phyloP scores from a whole-genome alignment of 1,284 basidiomycete genomes.

The Sanguinoderma infundibulare region DNA sequence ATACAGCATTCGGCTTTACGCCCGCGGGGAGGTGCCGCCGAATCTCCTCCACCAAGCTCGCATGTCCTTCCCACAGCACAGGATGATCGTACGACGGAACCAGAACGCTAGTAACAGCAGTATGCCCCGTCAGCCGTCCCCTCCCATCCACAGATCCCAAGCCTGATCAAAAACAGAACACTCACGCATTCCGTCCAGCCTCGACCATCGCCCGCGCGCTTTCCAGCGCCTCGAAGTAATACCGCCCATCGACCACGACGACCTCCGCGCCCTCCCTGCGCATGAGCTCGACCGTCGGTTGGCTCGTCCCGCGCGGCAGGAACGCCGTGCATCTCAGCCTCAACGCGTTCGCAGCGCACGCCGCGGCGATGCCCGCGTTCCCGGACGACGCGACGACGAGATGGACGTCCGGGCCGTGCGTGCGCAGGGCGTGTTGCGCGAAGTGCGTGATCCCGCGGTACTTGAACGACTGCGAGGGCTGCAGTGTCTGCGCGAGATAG shows the following conservation, averaged over 20 bases:
- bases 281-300: constrained; percentile 53
- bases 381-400: constrained; percentile 73
- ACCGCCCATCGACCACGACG: constrained; percentile 53
- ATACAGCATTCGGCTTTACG: constrained; percentile 65
- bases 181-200: constrained; percentile 57
- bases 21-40: constrained; percentile 48
- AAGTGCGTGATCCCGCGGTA: constrained; percentile 73
- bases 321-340: constrained; percentile 67
- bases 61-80: constrained; percentile 72
- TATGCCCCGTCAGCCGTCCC: not conserved
- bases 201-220: constrained; percentile 51
- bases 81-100: constrained; percentile 73
- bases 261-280: constrained; percentile 58
- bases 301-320: constrained; percentile 56
- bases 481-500: constrained; percentile 58
- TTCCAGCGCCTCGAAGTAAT: constrained; percentile 59
- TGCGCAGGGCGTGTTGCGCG: constrained; percentile 52
- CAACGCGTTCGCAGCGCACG: constrained; percentile 60
- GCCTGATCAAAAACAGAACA: too few relatives aligned
- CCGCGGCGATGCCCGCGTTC: constrained; percentile 76
- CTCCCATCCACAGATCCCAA: too few relatives aligned
- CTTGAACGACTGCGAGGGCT: constrained; percentile 78
- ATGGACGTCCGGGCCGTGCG: constrained; percentile 56
- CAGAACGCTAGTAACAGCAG: constrained; percentile 50
- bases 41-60: constrained; percentile 71